Base-by-base conservation (phyloP, 2,329 filamentous ascomycete genomes). In the Drechslerella coelobrocha region DNA sequence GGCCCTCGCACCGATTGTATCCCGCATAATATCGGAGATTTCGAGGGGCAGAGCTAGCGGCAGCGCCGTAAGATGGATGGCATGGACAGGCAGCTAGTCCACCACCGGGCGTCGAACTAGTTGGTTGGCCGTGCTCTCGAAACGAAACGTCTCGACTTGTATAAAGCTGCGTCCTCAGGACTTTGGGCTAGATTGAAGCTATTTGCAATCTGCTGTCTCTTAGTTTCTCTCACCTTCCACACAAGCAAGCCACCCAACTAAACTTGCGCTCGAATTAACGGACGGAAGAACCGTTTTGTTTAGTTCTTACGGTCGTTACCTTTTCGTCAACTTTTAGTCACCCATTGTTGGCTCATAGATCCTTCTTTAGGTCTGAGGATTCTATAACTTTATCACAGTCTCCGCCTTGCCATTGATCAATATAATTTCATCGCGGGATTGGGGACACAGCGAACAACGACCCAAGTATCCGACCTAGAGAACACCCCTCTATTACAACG, bases 1-100 rank as follows among this genome's bases (percentile, higher is more conserved):
- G 55, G 56, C 41, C 37, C 17, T 61, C 55, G 45, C 50, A 37
- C n/a, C 56, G 56, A 56, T 56, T 61, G 57, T 61, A 50, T 56
- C 63, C 63, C 52, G 51, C 53, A 50, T 21, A 27, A 29, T 24
- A 24, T 50, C 63, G 63, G 63, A 68, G 63, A 68, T 68, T 68
- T 61, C 63, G 55, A 68, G 63, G 63, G 63, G 56, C 45, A 41
- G 50, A 37, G 41, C 24, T 19, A 45, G 47, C 54, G 62, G 62
- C 39, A 60, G 50, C 52, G 45, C 51, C 34, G 34, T n/a, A 14
- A 39, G 34, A 39, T 39, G 34, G 34, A 39, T 39, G 34, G 47
- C 26, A 19, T 21, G 19, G 14, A 19, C 41, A 45, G 34, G 34
- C 34, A n/a, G 21, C n/a, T 21, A 21, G 41, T 17, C 9, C 9